Evolutionary conservation across 2,329 filamentous ascomycete species (phyloP).

Genomic region (Colletotrichum karsti): DNA sequence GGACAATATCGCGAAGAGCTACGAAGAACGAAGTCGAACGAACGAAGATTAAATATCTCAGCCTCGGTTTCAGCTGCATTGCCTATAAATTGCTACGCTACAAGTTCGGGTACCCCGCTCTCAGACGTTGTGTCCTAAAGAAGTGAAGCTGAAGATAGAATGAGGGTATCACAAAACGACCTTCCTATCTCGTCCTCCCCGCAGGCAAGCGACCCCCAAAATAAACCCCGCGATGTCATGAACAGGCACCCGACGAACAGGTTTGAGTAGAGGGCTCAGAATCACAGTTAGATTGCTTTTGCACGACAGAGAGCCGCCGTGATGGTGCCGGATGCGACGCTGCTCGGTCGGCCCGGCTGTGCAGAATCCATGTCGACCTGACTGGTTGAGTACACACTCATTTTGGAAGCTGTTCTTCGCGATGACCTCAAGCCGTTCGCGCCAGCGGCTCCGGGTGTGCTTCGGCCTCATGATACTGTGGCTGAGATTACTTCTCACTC

Average conservation of each 20-base stretch:
- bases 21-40: neutral
- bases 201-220: neutral
- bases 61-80: neutral
- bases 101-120: neutral
- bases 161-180: conserved; percentile 1
- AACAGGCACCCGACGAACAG: neutral
- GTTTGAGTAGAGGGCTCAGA: neutral
- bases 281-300: neutral
- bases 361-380: neutral
- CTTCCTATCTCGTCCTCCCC: neutral
- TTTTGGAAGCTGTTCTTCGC: neutral
- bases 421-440: neutral
- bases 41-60: neutral
- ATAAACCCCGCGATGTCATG: neutral
- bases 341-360: neutral
- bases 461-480: neutral
- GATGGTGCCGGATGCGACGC: conserved; percentile 12
- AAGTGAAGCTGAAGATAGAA: neutral
- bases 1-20: neutral
- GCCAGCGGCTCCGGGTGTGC: neutral
- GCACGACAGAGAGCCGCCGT: neutral
- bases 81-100: neutral
- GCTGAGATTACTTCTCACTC: neutral
- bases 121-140: neutral
- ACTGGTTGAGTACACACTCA: neutral